Evolutionary conservation across 176 grass and related monocot species (phyloP), one percentile per base, ranked within the genome.

Genomic region (Lolium rigidum): DNA sequence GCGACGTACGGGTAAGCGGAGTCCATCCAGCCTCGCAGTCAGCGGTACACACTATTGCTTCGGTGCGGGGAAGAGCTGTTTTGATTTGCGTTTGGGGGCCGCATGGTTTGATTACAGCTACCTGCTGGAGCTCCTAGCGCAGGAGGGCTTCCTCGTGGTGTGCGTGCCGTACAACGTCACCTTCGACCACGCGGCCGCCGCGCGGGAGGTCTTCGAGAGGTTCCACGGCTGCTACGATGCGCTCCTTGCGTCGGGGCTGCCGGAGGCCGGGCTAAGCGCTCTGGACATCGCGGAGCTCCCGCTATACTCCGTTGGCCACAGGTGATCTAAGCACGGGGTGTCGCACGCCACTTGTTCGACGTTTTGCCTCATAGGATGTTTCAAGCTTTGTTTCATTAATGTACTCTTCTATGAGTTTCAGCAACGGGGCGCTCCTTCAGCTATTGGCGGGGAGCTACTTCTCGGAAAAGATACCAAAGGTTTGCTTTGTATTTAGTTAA

Each of bases 341-440:
- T 54, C 64, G 50, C 48, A 18, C 7, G 39, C 84, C 74, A 74
- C 62, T 2, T 81, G 79, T 80, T 90, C 58, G 64, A 57, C 50
- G 69, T 2, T 84, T 87, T 92, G 35, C 62, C 61, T 1, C 21
- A 10, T 3, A 76, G 85, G 28, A 73, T 78, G 49, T 48, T 56
- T 88, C 2, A 2, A 77, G 7, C 14, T 25, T 43, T 79, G 70
- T 18, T 86, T 56, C 31, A 8, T 60, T 65, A 2, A 35, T 35
- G 31, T 35, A 26, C 8, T 26, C 48, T 51, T 43, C 79, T 39
- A 65, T 66, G 39, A 17, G 46, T 87, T 91, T 77, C 80, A 96
- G 97, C 70, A 99, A 99, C 1, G 97, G 94, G 1, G 97, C 97
- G n/a, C 88, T 99, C 75, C 92, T 99, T 92, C 97, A 95, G 87